Base-by-base conservation (phyloP, 371 early-diverging fungal genomes). In the Lichtheimia corymbifera region DNA sequence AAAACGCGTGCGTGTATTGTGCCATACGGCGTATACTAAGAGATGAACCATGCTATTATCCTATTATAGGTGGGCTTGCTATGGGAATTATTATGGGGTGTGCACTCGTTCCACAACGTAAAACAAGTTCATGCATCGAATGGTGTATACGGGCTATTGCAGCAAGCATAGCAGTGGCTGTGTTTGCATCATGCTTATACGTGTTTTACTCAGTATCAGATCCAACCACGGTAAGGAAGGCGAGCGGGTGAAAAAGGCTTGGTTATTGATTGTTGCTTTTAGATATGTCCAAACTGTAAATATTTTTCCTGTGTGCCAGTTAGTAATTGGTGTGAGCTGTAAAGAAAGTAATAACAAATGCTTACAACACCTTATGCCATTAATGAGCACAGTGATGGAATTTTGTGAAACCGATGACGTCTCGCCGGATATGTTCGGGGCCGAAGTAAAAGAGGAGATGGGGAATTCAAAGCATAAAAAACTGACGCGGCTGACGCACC, bases 61-160 rank as follows among this genome's bases (percentile, higher is more conserved):
- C 85, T 20, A 91, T 87, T 74, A 74, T 87, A 61, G 94, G 95
- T 42, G 88, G 88, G 4, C 79, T 88, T 53, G 53, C 71, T 1
- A 68, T 77, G 15, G 88, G 88, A 1, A 59, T 85, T 7, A 53
- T 85, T 25, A 64, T 83, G 28, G 82, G 84, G 25, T 56, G 80
- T n/a, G 55, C 76, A n/a, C 63, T 86, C 24, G 71, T 82, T 64
- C 80, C 82, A 0, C 80, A 2, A 69, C 65, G 11, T 62, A 59
- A 11, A 44, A 68, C 75, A 28, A 72, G 77, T 17, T 73, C 68
- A 64, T 62, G 73, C 13, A 62, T 74, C 58, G 80, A 72, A 51
- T 66, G 74, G 71, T 63, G 73, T 7, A 53, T 77, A 13, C 71
- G 83, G 5, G 47, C 71, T 12, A 41, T 76, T 18, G 76, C 81